Conservation (phyloP, 148 eudicot genomes). For the Talinum fruticosum region DNA sequence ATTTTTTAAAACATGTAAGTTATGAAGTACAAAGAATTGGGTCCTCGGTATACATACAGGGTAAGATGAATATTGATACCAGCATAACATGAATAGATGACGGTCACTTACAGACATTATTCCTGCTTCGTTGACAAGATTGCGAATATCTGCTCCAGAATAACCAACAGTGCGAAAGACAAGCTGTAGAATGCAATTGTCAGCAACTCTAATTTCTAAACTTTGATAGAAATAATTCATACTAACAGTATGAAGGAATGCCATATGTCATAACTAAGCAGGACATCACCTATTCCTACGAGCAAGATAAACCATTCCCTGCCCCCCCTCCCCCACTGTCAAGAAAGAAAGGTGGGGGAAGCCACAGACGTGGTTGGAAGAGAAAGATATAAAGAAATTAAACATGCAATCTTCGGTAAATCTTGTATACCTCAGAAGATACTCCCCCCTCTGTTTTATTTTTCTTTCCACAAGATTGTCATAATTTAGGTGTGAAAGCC, state of each 20-base stretch:
- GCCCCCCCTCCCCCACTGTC: no score
- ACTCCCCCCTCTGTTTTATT: no score
- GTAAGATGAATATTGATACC: not conserved
- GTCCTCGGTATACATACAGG: not conserved
- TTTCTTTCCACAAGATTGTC: not conserved
- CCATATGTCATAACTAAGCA: not conserved
- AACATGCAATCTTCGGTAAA: not conserved
- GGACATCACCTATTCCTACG: not conserved
- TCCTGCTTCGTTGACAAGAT: conserved; percentile 91
- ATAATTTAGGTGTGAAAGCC: not conserved
- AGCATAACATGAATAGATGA: conserved; percentile 4
- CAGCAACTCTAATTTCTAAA: conserved; percentile 5
- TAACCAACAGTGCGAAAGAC: conserved; percentile 95
- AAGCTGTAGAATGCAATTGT: conserved; percentile 48
- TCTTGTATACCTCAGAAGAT: no score
- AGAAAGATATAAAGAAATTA: not conserved
- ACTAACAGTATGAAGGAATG: not conserved
- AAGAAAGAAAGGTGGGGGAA: no score
- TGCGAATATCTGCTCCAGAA: conserved; percentile 93
- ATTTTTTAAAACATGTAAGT: not conserved
- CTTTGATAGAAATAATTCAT: not conserved
- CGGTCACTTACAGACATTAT: conserved; percentile 85
- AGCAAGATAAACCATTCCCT: no score
- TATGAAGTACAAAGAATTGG: not conserved
- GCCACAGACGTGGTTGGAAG: no score